Percentiles rank a stretch among this genome's conserved stretches.
Evolutionary conservation across 805 yeast genomes (phyloP).

Genomic region (Wickerhamiella hasegawae): DNA sequence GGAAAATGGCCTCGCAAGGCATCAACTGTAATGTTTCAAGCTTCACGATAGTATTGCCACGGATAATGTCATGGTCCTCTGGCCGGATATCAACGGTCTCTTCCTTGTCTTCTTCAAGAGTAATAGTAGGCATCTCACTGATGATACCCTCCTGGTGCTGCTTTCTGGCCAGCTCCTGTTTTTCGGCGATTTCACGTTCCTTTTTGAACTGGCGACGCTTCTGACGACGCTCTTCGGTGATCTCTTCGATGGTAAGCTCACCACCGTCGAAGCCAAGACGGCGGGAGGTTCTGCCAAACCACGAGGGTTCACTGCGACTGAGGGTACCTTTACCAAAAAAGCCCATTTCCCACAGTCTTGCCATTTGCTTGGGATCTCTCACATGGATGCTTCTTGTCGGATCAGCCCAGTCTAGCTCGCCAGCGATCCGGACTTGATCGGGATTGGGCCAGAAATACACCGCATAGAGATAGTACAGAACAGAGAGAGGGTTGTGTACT

Average conservation of each 20-base stretch:
- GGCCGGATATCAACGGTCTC: background rate
- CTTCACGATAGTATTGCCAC: slow-evolving; percentile 15
- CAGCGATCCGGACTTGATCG: slow-evolving; percentile 10
- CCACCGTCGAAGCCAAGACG: slow-evolving; percentile 33
- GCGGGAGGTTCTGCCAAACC: slow-evolving; percentile 52
- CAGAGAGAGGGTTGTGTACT: slow-evolving; percentile 55
- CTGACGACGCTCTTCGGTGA: slow-evolving; percentile 55
- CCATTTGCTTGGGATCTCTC: slow-evolving; percentile 28
- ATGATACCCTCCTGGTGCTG: slow-evolving; percentile 18
- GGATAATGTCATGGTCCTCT: slow-evolving; percentile 12
- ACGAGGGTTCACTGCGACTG: slow-evolving; percentile 85
- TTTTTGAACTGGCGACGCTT: slow-evolving; percentile 59
- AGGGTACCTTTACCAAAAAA: slow-evolving; percentile 87
- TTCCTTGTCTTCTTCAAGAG: background rate
- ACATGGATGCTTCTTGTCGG: slow-evolving; percentile 22
- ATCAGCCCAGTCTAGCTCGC: slow-evolving; percentile 7
- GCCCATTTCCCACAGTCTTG: slow-evolving; percentile 61
- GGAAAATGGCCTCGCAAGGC: slow-evolving; percentile 61
- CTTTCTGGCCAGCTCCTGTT: slow-evolving; percentile 27
- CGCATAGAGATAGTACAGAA: slow-evolving; percentile 31
- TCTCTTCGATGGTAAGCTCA: slow-evolving; percentile 39
- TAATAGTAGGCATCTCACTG: background rate
- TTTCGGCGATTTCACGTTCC: slow-evolving; percentile 47
- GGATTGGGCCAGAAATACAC: slow-evolving; percentile 11
- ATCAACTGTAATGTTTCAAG: slow-evolving; percentile 44